Evolutionary conservation across 2,329 filamentous ascomycete genomes (phyloP).

Genomic region (Aspergillus hiratsukae): DNA sequence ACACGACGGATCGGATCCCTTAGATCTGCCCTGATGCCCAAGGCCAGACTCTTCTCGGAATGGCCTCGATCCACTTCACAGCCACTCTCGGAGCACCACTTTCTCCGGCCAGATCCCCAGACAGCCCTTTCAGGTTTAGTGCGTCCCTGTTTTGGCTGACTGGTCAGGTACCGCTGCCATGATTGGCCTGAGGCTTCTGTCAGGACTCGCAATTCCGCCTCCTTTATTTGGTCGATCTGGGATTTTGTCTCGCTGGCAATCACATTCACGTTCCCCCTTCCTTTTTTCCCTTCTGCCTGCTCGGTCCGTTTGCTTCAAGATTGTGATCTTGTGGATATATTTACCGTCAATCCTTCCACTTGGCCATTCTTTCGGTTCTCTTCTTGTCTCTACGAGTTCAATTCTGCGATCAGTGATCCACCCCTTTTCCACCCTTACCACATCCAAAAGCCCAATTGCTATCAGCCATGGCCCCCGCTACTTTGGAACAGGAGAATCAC

Average conservation of each 20-base stretch:
- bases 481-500: constrained; percentile 78
- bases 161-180: constrained; percentile 1
- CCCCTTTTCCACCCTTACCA: constrained; percentile 17
- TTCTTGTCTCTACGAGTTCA: constrained; percentile 9
- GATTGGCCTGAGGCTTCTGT: constrained; percentile 17
- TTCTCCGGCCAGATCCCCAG: constrained; percentile 11
- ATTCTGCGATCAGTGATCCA: constrained; percentile 7
- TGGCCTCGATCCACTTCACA: constrained; percentile 5
- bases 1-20: background rate
- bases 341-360: constrained; percentile 4
- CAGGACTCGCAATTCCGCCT: constrained; percentile 14
- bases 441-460: constrained; percentile 9
- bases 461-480: constrained; percentile 48
- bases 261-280: constrained; percentile 2
- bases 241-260: constrained; percentile 1
- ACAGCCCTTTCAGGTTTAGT: constrained; percentile 8
- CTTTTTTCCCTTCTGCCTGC: constrained; percentile 5
- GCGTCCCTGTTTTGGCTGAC: constrained; percentile 1
- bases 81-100: constrained; percentile 2
- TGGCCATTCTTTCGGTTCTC: constrained; percentile 2
- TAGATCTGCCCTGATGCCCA: background rate
- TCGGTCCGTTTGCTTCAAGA: background rate
- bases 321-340: background rate
- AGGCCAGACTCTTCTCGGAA: background rate
- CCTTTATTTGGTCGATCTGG: constrained; percentile 16